Conservation (phyloP, 495 filamentous ascomycete species). For the Podospora pseudoanserina region DNA sequence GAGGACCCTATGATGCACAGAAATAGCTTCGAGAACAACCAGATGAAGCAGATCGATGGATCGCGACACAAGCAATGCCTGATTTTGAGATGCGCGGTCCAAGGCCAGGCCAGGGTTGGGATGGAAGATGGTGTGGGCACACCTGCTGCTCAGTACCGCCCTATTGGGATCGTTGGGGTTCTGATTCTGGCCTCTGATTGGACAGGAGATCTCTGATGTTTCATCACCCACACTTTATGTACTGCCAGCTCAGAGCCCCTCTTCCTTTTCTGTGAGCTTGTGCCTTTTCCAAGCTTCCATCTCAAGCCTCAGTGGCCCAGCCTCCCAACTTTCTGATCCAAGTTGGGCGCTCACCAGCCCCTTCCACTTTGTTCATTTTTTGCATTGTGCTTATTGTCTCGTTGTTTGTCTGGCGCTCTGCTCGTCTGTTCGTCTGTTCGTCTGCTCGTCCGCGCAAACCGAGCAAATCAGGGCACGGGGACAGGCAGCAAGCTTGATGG, state of each 20-base stretch:
- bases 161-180: slow-evolving; percentile 29
- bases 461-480: not conserved
- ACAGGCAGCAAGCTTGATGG: not conserved
- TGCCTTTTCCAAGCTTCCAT: slow-evolving; percentile 10
- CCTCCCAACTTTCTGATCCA: slow-evolving; percentile 26
- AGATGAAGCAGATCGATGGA: not conserved
- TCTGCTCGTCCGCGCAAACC: not conserved
- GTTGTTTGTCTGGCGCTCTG: too few species aligned
- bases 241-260: slow-evolving; percentile 31
- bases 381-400: not conserved
- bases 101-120: slow-evolving; percentile 13
- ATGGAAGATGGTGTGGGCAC: slow-evolving; percentile 19
- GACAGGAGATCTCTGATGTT: slow-evolving; percentile 18
- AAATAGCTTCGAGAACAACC: not conserved
- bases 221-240: slow-evolving; percentile 30
- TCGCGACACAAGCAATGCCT: not conserved
- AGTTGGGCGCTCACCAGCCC: not conserved
- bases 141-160: slow-evolving; percentile 27
- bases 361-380: not conserved
- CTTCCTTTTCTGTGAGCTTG: slow-evolving; percentile 3
- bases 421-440: not conserved
- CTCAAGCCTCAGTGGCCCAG: slow-evolving; percentile 23
- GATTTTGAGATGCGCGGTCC: not conserved
- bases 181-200: slow-evolving; percentile 29
- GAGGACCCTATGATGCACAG: not conserved